Base-by-base conservation (phyloP, 768 basidiomycete species). In the Tricholoma saponaceum region DNA sequence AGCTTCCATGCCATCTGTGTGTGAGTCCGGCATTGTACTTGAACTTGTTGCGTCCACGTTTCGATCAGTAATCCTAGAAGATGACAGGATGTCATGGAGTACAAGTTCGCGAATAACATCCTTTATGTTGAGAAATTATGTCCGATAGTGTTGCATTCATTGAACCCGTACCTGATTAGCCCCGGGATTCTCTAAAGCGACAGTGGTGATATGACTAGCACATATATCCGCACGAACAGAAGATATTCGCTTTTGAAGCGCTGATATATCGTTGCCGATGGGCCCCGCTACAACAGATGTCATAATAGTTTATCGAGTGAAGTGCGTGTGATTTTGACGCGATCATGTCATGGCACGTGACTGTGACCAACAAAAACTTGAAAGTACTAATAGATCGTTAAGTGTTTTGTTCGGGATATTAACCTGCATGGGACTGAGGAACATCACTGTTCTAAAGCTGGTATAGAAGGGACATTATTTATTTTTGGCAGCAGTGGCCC, bases 81-180 rank as follows among this genome's bases (percentile, higher is more conserved):
- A 33, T 20, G 35, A 7, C 37, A 59, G 26, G 25, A 61, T 33
- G 1, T 46, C 52, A 33, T 35, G 46, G 5, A 61, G 32, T 5
- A 58, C 51, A 9, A 59, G 54, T 37, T 64, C 62, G 5, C 26
- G 33, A 16, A 55, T 22, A 22, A 57, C 30, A 25, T 54, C 55
- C 58, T 64, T 14, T 51, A 44, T 0, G 18, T 20, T 43, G 33
- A 9, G 22, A 3, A 22, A 20, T 18, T 20, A 20, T 25, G 25
- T 25, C 23, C 44, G 23, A 16, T 14, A 14, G 23, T 43, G 23
- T 46, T 25, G 44, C 6, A 10, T 25, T 25, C 23, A 25, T 25
- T 46, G 5, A 4, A 10, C 2, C n/a, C 44, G 5, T 25, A 46
- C 44, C 44, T 46, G 23, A 46, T 46, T 25, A 25, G 5, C 23